Percentiles rank a stretch among this genome's conserved stretches.
Conservation (phyloP, 2,329 filamentous ascomycete species). For the Fusarium sulawesiense region DNA sequence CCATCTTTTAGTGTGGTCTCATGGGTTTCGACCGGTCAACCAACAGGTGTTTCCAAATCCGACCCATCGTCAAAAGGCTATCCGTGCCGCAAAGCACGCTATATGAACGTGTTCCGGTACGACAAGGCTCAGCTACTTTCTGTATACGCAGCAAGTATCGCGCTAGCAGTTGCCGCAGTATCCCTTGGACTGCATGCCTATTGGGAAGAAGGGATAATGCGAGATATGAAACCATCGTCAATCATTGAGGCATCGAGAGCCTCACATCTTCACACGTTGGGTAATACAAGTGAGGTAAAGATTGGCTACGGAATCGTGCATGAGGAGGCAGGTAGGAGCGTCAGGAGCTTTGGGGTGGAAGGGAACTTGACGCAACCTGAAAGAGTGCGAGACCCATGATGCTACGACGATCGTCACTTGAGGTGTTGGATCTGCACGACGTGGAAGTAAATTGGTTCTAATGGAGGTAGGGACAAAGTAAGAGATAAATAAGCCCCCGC, state of each 20-base stretch:
- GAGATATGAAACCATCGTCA: slow-evolving; percentile 8
- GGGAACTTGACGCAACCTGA: not conserved
- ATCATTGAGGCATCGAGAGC: not conserved
- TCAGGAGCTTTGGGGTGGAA: not conserved
- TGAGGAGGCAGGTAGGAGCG: not conserved
- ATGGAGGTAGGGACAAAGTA: too few species aligned
- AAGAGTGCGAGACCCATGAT: too few species aligned
- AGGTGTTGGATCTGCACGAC: too few species aligned
- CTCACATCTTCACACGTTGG: not conserved
- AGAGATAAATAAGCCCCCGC: too few species aligned
- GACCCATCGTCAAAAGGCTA: not conserved
- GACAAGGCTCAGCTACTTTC: not conserved
- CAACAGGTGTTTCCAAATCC: fast-evolving
- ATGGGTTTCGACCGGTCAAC: not conserved
- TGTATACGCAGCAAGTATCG: not conserved
- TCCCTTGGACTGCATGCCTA: fast-evolving
- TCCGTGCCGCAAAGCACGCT: not conserved
- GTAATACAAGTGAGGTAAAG: fast-evolving
- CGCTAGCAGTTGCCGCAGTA: fast-evolving
- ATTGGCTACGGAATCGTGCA: not conserved
- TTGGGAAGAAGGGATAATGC: not conserved
- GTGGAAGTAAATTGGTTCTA: too few species aligned
- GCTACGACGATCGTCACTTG: too few species aligned
- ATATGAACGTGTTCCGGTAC: not conserved
- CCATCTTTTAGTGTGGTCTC: not conserved